Base-by-base conservation (phyloP, 148 eudicot genomes). In the Diospyros kaki region DNA sequence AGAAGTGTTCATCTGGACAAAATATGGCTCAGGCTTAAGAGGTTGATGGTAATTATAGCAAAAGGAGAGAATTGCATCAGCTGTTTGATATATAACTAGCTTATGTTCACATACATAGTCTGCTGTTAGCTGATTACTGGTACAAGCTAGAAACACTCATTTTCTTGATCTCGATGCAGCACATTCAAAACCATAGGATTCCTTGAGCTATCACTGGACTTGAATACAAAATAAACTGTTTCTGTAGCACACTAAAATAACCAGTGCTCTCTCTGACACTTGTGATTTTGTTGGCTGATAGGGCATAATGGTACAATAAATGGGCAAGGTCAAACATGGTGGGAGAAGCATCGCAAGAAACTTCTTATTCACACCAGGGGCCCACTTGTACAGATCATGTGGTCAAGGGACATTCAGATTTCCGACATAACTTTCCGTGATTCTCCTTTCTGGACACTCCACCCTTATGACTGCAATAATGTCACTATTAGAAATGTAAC, bases 381-480 rank as follows among this genome's bases (percentile, higher is more conserved):
- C 17, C 98, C 97, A 45, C 97, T 94, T 75, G 90, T 94, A 81
- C 98, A 94, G 81, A 89, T 92, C 65, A 94, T 94, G 98, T 89
- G 89, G 89, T 94, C 98, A 7, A 83, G 88, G 55, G 94, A 92
- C 81, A 90, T 94, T 75, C 82, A 90, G 63, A 90, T 94, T 71
- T 62, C 87, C 61, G 83, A 92, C 81, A 86, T 94, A 69, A 94
- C 98, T 11, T 81, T 94, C 71, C 93, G 88, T 2, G 86, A 94
- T 81, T 92, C 98, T 67, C 98, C 98, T 69, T 94, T 94, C 81
- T 94, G 98, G 98, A 94, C 98, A 0, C 86, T 94, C 64, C 98
- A 94, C 76, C 98, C 98, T 65, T 94, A 92, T 72, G 98, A 94
- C 79, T 94, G 98, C 85, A 94, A 88, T 74, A 94, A 92, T 75